A percentile compares a stretch with the other conserved stretches of the same genome.
Conservation (phyloP, 2,329 filamentous ascomycete genomes). For the Fusarium humuli region DNA sequence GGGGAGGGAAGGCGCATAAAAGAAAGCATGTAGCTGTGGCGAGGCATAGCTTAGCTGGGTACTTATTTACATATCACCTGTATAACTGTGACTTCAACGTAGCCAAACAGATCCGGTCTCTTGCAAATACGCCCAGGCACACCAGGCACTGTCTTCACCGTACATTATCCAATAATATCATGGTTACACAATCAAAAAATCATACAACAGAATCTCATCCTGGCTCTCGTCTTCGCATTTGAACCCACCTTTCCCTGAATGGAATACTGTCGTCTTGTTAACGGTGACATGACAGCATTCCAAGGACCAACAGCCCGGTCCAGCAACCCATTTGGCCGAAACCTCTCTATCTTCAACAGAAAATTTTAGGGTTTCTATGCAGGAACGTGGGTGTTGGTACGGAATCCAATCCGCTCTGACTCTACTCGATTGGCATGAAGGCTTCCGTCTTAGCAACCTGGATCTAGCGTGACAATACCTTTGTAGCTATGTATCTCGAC, state of each 20-base stretch:
- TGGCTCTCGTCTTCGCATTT: background rate
- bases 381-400: slow-evolving; percentile 16
- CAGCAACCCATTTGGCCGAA: background rate
- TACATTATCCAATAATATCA: fast-evolving
- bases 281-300: slow-evolving; percentile 22
- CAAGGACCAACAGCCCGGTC: slow-evolving; percentile 2
- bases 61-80: background rate
- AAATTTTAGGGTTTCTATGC: slow-evolving; percentile 5
- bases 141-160: background rate
- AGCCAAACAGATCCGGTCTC: background rate
- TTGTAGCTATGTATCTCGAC: background rate
- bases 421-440: slow-evolving; percentile 26
- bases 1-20: background rate
- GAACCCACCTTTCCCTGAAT: background rate
- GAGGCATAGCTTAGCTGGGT: no score
- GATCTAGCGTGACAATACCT: slow-evolving; percentile 33
- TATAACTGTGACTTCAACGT: background rate
- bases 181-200: no score
- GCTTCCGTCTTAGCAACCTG: slow-evolving; percentile 36
- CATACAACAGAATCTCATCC: background rate
- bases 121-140: slow-evolving; percentile 6
- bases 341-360: background rate
- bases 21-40: background rate
- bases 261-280: background rate
- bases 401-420: slow-evolving; percentile 14